Percentiles rank a stretch among this genome's conserved stretches.
These are phyloP conservation scores for Trichoderma endophyticum DNA, from an alignment of 2,329 filamentous ascomycete species.

Conservation along the genomic window DNA sequence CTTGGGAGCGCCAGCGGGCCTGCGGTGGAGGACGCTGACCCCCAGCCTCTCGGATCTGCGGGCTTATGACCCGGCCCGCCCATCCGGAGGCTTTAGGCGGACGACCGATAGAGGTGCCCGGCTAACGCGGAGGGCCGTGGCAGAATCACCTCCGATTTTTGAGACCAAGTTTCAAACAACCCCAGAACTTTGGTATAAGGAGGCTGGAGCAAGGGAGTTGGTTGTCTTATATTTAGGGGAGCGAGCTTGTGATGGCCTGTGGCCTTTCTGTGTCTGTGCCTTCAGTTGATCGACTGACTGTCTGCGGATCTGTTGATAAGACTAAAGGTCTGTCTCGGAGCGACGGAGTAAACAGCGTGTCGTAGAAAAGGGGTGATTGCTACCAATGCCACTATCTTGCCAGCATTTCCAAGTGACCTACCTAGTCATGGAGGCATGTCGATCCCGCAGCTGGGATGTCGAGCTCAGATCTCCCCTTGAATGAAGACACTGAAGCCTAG, in stretches of 20 bases:
- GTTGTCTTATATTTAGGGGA: background rate
- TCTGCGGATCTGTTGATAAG: background rate
- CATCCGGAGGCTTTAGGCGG: conserved; percentile 8
- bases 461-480: background rate
- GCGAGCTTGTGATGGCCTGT: background rate
- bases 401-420: background rate
- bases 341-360: too few relatives aligned
- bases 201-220: conserved; percentile 28
- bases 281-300: background rate
- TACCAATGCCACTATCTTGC: background rate
- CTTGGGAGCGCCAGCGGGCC: conserved; percentile 5
- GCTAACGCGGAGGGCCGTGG: conserved; percentile 22
- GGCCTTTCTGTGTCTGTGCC: background rate
- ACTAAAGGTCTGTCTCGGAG: background rate
- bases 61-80: conserved; percentile 16
- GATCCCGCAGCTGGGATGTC: background rate
- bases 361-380: background rate
- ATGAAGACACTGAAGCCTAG: background rate
- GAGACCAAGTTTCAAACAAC: conserved; percentile 52
- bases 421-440: background rate
- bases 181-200: conserved; percentile 50
- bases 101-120: background rate
- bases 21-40: conserved; percentile 5
- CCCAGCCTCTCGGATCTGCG: conserved; percentile 16
- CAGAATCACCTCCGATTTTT: conserved; percentile 34